Evolutionary conservation across 2,329 filamentous ascomycete genomes (phyloP).

Genomic region (Alternaria brassicae): DNA sequence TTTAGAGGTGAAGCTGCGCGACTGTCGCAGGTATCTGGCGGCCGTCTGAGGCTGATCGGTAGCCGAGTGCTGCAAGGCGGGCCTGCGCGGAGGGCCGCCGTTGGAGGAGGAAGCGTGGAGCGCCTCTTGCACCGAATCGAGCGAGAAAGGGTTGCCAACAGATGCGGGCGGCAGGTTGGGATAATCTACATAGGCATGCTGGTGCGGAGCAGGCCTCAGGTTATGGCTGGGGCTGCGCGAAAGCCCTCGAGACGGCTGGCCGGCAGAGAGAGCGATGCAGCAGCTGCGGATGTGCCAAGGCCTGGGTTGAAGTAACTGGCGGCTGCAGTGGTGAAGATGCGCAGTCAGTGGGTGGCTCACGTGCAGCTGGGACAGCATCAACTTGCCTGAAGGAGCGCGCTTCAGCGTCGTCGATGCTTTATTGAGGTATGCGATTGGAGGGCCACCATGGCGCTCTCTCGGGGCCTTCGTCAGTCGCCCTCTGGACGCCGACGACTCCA

Average conservation of each 20-base stretch:
- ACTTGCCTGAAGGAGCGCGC: conserved; percentile 21
- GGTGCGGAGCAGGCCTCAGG: conserved; percentile 26
- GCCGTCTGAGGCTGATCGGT: conserved; percentile 27
- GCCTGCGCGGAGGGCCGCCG: conserved; percentile 28
- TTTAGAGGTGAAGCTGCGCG: conserved; percentile 53
- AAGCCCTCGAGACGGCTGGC: too few species aligned
- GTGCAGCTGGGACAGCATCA: background rate
- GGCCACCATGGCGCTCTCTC: conserved; percentile 23
- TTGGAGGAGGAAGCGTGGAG: conserved; percentile 24
- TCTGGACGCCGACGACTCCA: conserved; percentile 22
- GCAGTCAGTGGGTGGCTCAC: background rate
- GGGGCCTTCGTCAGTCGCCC: conserved; percentile 26
- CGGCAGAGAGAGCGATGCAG: conserved; percentile 12
- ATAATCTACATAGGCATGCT: conserved; percentile 6
- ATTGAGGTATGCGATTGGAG: conserved; percentile 30
- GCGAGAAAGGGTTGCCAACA: conserved; percentile 50
- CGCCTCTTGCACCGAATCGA: conserved; percentile 41
- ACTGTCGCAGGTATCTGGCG: conserved; percentile 47
- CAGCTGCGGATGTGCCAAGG: background rate
- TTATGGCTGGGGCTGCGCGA: too few species aligned
- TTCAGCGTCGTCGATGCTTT: conserved; percentile 25
- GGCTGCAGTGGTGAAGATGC: background rate
- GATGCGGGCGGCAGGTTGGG: conserved; percentile 19
- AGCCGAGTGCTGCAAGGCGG: conserved; percentile 38
- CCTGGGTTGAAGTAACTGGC: background rate